Evolutionary conservation across 495 filamentous ascomycete genomes (phyloP), one percentile per base, ranked within the genome.

Genomic region (Beverwykella pulmonaria): DNA sequence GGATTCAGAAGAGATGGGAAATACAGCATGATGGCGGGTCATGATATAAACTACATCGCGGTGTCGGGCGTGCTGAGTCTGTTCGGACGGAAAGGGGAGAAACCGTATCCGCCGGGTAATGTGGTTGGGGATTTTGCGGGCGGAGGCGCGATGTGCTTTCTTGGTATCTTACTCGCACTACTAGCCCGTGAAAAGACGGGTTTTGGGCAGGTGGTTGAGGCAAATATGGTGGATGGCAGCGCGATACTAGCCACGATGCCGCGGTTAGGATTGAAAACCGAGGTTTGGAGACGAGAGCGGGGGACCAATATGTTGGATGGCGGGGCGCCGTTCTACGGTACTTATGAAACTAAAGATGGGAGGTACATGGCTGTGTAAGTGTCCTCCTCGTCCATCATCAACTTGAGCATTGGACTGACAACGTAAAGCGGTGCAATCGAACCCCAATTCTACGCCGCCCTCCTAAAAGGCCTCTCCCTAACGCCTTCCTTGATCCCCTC

Each of bases 11-110:
- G 92, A 25, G 91, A 93, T 71, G 92, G 93, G 0, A 87, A 86
- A 68, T 97, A 95, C 76, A 84, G 84, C 46, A 72, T 80, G 63
- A 97, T 96, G 92, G 93, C 93, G 0, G 93, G 93, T n/a, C 93
- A 98, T 70, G 93, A 98, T 74, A 97, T 98, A 74, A 98, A 98
- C 73, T 98, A 97, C 76, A 87, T 98, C 23, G 90, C 93, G 34
- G 91, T 96, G 0, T 90, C 88, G 1, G 93, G 93, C 0, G 88
- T 89, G 0, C 77, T 98, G 15, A 83, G 82, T 1, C 81, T 95
- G 77, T 81, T 98, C 0, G 93, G 93, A 0, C 80, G 89, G 0
- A 77, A 77, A 25, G 83, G 81, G 2, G 84, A 87, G 64, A 87
- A 85, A 52, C 93, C 93, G 7, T 86, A 88, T 56, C 81, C 92